These are phyloP conservation scores for Aspergillus avenaceus DNA, from an alignment of 495 filamentous ascomycete species.

Conservation along the genomic window DNA sequence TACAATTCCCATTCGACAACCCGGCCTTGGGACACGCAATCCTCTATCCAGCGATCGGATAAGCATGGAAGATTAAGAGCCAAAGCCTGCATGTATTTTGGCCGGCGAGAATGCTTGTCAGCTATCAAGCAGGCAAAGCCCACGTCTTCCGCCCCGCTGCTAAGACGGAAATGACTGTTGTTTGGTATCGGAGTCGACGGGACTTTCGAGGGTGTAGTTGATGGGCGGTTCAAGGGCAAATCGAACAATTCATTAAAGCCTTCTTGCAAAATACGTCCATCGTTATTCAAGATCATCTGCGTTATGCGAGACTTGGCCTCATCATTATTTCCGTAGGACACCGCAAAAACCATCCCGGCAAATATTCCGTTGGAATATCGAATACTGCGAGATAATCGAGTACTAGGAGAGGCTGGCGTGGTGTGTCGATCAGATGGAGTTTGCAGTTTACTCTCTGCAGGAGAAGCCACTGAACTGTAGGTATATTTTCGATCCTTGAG, in stretches of 20 bases:
- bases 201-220: constrained; percentile 28
- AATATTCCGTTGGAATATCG: constrained; percentile 49
- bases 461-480: constrained; percentile 18
- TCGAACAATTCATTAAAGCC: constrained; percentile 87
- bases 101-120: constrained; percentile 79
- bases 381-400: constrained; percentile 36
- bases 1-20: constrained; percentile 76
- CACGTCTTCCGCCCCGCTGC: constrained; percentile 42
- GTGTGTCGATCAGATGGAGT: constrained; percentile 40
- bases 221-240: constrained; percentile 32
- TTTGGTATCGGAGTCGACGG: constrained; percentile 4
- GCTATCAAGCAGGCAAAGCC: constrained; percentile 86
- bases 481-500: constrained; percentile 43
- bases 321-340: constrained; percentile 61
- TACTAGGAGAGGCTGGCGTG: constrained; percentile 39
- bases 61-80: constrained; percentile 87
- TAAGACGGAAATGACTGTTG: constrained; percentile 41
- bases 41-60: constrained; percentile 71
- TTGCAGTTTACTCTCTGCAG: constrained; percentile 23
- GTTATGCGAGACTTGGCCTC: constrained; percentile 48
- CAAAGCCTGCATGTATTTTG: constrained; percentile 93
- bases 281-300: constrained; percentile 53
- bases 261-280: constrained; percentile 65
- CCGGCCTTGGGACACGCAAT: constrained; percentile 56
- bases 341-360: constrained; percentile 73